These are phyloP conservation scores for Zarea fungicola DNA, from an alignment of 2,329 filamentous ascomycete genomes.

Conservation along the genomic window DNA sequence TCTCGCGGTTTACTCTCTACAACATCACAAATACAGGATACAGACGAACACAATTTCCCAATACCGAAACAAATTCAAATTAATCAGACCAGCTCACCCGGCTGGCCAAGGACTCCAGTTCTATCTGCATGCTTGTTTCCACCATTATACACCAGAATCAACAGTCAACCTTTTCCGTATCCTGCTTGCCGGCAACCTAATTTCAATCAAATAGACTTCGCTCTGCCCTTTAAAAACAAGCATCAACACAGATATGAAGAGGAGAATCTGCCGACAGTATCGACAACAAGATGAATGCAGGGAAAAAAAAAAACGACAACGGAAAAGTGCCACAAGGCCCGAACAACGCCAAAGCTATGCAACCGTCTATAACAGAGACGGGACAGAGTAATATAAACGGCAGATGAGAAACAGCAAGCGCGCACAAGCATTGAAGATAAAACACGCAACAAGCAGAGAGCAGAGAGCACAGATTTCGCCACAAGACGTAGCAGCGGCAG, in stretches of 20 bases:
- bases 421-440: not conserved
- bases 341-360: conserved; percentile 10
- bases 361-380: too few species aligned
- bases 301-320: not conserved
- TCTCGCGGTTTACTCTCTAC: not conserved
- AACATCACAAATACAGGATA: not conserved
- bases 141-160: conserved; percentile 10
- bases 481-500: not conserved
- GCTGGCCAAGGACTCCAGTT: not conserved
- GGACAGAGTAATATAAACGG: too few species aligned
- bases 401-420: not conserved
- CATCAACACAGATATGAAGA: conserved; percentile 7
- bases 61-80: conserved; percentile 1
- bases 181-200: conserved; percentile 3
- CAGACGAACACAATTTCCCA: not conserved
- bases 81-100: not conserved
- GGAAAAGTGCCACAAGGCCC: not conserved
- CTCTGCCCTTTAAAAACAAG: not conserved
- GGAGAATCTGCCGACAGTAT: not conserved
- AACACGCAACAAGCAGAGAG: not conserved
- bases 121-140: not conserved
- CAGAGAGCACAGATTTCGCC: not conserved
- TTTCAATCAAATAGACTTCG: conserved; percentile 7
- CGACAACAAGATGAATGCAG: conserved; percentile 4
- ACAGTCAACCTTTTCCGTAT: conserved; percentile 2